Percentiles rank a stretch among this genome's conserved stretches.
These are phyloP conservation scores for Ensete glaucum DNA, from an alignment of 176 grass and related monocot species.

Conservation along the genomic window DNA sequence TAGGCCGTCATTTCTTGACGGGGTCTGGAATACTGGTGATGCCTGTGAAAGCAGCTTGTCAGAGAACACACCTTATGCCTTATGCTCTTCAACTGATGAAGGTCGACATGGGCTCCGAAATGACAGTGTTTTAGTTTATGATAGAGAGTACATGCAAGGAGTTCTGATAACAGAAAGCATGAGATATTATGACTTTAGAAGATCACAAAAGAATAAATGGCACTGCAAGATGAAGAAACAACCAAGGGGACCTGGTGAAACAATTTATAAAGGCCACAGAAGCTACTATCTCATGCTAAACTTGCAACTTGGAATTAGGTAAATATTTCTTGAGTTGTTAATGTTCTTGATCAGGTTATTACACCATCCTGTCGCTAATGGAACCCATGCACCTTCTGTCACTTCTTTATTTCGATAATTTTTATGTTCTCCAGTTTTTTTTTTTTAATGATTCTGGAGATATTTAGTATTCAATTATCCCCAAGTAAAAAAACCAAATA, in stretches of 20 bases:
- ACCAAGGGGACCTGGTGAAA: conserved; percentile 59
- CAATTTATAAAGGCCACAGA: conserved; percentile 89
- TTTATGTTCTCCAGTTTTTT: not conserved
- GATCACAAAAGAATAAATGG: conserved; percentile 32
- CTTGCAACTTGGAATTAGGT: conserved; percentile 98
- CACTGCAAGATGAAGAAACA: conserved; percentile 47
- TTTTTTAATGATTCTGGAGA: not conserved
- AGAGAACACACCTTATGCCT: conserved; percentile 33
- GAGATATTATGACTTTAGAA: conserved; percentile 45
- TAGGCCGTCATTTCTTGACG: conserved; percentile 39
- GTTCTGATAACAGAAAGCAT: conserved; percentile 66
- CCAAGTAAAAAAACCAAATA: too few relatives aligned
- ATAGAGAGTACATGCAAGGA: conserved; percentile 88
- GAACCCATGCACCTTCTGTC: not conserved
- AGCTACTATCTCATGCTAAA: conserved; percentile 97
- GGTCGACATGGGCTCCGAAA: conserved; percentile 26
- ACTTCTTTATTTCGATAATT: not conserved
- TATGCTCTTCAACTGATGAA: conserved; percentile 31
- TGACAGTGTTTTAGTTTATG: conserved; percentile 48
- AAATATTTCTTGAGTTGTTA: conserved; percentile 11
- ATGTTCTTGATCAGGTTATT: not conserved
- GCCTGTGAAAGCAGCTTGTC: conserved; percentile 37
- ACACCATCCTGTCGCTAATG: not conserved
- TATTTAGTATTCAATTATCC: not conserved
- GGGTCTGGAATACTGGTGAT: conserved; percentile 31